phyloP scores from a whole-genome alignment of 495 filamentous ascomycete species.

The Immersiella caudata region DNA sequence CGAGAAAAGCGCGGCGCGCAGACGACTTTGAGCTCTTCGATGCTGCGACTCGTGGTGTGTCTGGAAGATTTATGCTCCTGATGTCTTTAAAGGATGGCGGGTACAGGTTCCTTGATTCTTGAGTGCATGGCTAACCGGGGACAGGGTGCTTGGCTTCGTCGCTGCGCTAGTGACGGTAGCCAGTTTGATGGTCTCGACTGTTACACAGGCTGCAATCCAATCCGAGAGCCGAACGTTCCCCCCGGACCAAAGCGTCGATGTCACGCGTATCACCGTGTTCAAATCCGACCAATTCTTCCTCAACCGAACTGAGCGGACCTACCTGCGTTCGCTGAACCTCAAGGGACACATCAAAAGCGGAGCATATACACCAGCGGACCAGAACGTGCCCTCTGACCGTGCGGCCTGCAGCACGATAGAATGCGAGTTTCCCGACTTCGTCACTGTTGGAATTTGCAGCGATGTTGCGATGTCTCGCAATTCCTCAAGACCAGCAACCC shows the following conservation, averaged over 20 bases:
- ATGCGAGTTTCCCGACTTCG: slow-evolving; percentile 11
- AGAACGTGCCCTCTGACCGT: background rate
- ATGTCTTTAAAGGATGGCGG: slow-evolving; percentile 23
- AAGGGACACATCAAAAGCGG: background rate
- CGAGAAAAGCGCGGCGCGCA: slow-evolving; percentile 33
- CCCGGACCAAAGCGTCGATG: background rate
- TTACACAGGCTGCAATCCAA: slow-evolving; percentile 10
- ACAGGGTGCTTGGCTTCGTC: slow-evolving; percentile 3
- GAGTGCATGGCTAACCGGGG: background rate
- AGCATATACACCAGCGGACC: slow-evolving; percentile 1
- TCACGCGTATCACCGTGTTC: slow-evolving; percentile 11
- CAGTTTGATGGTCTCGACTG: slow-evolving; percentile 11
- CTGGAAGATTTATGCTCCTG: slow-evolving; percentile 39
- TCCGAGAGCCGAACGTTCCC: background rate
- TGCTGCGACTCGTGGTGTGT: slow-evolving; percentile 41
- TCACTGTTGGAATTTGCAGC: slow-evolving; percentile 13
- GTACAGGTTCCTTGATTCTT: background rate
- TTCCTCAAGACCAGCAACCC: slow-evolving; percentile 2
- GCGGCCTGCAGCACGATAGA: slow-evolving; percentile 3
- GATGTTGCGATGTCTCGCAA: background rate
- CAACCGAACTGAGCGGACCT: background rate
- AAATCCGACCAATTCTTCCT: slow-evolving; percentile 11
- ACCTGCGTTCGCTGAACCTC: background rate
- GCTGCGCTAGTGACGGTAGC: slow-evolving; percentile 2
- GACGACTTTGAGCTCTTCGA: slow-evolving; percentile 45